Evolutionary conservation across 345 rosid genomes (phyloP), one percentile per base, ranked within the genome.

Genomic region (Dovyalis caffra): DNA sequence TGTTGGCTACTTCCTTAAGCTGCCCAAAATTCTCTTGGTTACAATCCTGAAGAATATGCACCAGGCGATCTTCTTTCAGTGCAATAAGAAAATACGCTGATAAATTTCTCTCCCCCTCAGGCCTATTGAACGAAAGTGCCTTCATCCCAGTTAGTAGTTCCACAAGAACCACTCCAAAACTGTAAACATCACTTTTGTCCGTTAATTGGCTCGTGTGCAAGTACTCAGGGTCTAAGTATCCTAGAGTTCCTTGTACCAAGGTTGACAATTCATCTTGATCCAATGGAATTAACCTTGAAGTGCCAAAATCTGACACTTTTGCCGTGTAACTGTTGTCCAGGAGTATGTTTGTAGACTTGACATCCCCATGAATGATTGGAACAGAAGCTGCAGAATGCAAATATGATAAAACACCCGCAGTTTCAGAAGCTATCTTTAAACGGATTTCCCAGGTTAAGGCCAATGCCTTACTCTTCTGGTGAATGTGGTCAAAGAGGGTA

Each of bases 111-210:
- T 35, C 51, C 58, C 56, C 43, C 11, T 8, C 34, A n/a, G 49
- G 34, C 14, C 25, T 12, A 10, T 12, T 14, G 7, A 62, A 6
- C 16, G 63, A 53, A 12, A 70, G 31, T 28, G 63, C 34, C 12
- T 49, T 70, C 16, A 26, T 43, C 20, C 49, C 49, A 3, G 49
- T 43, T 43, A 43, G 49, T 14, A 43, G 49, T 43, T 43, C 49
- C 49, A 43, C 49, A 43, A 43, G 49, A 43, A 43, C 49, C 49
- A 43, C 49, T 14, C 49, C 49, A 3, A 43, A 43, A 43, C 49
- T 43, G 8, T 66, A 66, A 23, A 37, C 69, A 38, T 66, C 69
- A 21, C 69, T 66, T 26, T 64, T 64, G n/a, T 64, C 67, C 8
- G 67, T n/a, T n/a, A n/a, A n/a, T n/a, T n/a, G n/a, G n/a, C n/a